Percentiles rank a stretch among this genome's conserved stretches.
Conservation (phyloP, 257 asterid genomes). For the Osmanthus fragrans region DNA sequence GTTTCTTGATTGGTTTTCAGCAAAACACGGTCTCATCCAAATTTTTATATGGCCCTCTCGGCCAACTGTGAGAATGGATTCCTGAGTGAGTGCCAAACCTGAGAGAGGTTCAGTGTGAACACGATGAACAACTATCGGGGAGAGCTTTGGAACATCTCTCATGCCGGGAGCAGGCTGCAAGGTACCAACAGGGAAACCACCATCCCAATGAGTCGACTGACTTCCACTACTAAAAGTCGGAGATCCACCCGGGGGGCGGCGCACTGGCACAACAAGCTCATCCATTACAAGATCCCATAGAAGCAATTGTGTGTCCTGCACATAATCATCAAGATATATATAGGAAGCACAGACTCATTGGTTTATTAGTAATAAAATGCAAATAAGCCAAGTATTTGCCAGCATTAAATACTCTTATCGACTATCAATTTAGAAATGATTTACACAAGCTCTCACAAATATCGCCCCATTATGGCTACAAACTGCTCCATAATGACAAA, state of each 20-base stretch:
- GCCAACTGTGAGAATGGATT: conserved; percentile 76
- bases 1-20: conserved; percentile 59
- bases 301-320: conserved; percentile 88
- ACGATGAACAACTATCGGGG: conserved; percentile 82
- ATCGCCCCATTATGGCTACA: neutral
- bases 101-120: conserved; percentile 98
- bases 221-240: conserved; percentile 90
- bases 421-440: neutral
- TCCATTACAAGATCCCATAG: conserved; percentile 98
- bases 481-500: neutral
- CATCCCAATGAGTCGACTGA: conserved; percentile 94
- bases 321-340: neutral
- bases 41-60: conserved; percentile 92
- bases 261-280: conserved; percentile 92
- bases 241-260: conserved; percentile 91
- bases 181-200: conserved; percentile 70
- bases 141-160: conserved; percentile 81
- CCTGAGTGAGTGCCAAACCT: conserved; percentile 74
- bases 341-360: neutral
- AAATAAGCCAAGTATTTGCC: neutral
- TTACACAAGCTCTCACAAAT: neutral
- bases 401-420: neutral
- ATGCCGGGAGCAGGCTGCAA: conserved; percentile 91
- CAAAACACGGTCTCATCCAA: conserved; percentile 80
- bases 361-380: neutral